Conservation (phyloP, 1,139 yeast genomes). For the Candida dubliniensis region DNA sequence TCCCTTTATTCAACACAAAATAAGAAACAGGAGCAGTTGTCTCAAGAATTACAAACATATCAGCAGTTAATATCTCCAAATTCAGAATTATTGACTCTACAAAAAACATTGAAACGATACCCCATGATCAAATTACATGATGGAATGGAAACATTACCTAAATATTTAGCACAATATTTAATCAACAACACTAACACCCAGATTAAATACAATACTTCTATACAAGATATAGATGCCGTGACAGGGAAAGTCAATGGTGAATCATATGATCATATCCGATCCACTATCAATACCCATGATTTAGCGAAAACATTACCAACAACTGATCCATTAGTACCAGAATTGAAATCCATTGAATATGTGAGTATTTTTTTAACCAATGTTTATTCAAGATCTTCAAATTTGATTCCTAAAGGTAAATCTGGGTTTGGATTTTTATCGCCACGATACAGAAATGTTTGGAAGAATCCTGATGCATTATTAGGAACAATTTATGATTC, state of each 20-base stretch:
- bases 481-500: slow-evolving; percentile 92
- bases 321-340: slow-evolving; percentile 17
- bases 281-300: slow-evolving; percentile 50
- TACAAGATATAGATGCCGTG: slow-evolving; percentile 22
- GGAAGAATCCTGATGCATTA: slow-evolving; percentile 54
- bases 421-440: slow-evolving; percentile 88
- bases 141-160: slow-evolving; percentile 58
- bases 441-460: slow-evolving; percentile 48
- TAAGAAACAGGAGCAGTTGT: slow-evolving; percentile 14
- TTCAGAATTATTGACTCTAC: slow-evolving; percentile 37
- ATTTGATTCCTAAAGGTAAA: slow-evolving; percentile 43
- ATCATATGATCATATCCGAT: slow-evolving; percentile 53
- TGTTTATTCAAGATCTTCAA: slow-evolving; percentile 36
- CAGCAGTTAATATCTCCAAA: slow-evolving; percentile 34
- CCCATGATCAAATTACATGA: slow-evolving; percentile 55
- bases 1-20: slow-evolving; percentile 8
- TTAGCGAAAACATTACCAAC: slow-evolving; percentile 25
- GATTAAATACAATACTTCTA: slow-evolving; percentile 26
- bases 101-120: slow-evolving; percentile 36
- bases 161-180: slow-evolving; percentile 37
- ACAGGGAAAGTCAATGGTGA: slow-evolving; percentile 17
- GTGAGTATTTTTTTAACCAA: slow-evolving; percentile 63
- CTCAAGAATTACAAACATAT: slow-evolving; percentile 27
- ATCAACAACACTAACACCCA: slow-evolving; percentile 39
- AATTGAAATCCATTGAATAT: slow-evolving; percentile 37